A percentile compares a stretch with the other conserved stretches of the same genome.
These are phyloP conservation scores for Aspergillus sclerotiicarbonarius DNA, from an alignment of 495 filamentous ascomycete species.

Conservation along the genomic window DNA sequence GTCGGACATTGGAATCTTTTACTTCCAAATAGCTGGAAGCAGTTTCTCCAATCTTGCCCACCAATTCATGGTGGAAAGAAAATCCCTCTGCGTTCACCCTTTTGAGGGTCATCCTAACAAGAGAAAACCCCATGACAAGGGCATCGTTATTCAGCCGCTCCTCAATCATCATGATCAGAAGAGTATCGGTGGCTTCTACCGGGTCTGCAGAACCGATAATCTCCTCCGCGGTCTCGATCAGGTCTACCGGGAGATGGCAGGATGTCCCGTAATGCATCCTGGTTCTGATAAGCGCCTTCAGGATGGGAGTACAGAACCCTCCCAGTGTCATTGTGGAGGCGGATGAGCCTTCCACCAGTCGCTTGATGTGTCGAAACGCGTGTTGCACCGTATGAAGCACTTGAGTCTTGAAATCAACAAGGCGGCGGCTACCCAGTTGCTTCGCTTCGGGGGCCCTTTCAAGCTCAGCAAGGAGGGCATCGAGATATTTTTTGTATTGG, in stretches of 20 bases:
- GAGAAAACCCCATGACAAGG: no score
- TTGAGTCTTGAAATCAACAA: constrained; percentile 79
- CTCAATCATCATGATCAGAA: not conserved
- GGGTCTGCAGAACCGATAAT: not conserved
- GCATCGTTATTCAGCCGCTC: no score
- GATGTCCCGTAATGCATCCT: not conserved
- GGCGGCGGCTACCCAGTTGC: constrained; percentile 42
- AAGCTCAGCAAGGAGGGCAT: constrained; percentile 73
- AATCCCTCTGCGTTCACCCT: no score
- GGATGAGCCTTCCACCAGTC: constrained; percentile 8
- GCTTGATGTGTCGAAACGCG: constrained; percentile 61
- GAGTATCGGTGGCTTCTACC: not conserved
- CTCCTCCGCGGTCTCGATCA: not conserved
- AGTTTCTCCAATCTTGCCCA: constrained; percentile 49
- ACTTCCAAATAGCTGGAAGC: constrained; percentile 64
- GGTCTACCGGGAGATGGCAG: not conserved
- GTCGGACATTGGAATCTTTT: constrained; percentile 72
- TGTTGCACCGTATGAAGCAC: constrained; percentile 76
- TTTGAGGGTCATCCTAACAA: no score
- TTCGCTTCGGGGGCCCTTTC: constrained; percentile 47
- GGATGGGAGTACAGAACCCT: no score
- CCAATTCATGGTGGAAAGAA: constrained; percentile 18
- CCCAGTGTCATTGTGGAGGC: no score
- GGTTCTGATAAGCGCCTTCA: no score
- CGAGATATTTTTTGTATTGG: constrained; percentile 70